Evolutionary conservation across 768 basidiomycete species (phyloP).

Genomic region (Russula olivacea): DNA sequence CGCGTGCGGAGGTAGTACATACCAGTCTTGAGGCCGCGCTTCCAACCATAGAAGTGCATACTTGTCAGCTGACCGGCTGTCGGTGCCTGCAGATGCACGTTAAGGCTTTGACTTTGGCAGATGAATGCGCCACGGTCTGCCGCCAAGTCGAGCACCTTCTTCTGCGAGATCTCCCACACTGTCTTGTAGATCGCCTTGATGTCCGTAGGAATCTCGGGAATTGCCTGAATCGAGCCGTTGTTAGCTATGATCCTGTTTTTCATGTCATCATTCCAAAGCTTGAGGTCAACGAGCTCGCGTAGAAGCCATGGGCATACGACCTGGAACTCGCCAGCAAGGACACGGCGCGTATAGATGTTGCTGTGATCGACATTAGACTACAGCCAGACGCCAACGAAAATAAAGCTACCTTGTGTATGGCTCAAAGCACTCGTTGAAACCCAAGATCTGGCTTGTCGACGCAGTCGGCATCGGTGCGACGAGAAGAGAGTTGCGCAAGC

Average conservation of each 20-base stretch:
- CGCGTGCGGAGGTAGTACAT: slow-evolving; percentile 97
- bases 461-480: slow-evolving; percentile 99
- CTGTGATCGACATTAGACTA: slow-evolving; percentile 36
- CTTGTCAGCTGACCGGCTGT: slow-evolving; percentile 88
- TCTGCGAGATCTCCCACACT: slow-evolving; percentile 99
- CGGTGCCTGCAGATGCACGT: slow-evolving; percentile 86
- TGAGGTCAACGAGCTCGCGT: slow-evolving; percentile 92
- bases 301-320: slow-evolving; percentile 98
- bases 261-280: slow-evolving; percentile 97
- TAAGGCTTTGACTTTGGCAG: slow-evolving; percentile 92
- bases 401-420: slow-evolving; percentile 82
- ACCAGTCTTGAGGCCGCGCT: slow-evolving; percentile 97
- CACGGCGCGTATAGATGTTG: slow-evolving; percentile 98
- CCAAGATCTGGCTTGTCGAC: slow-evolving; percentile 95
- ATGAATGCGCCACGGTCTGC: slow-evolving; percentile 99
- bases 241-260: slow-evolving; percentile 99
- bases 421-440: slow-evolving; percentile 98
- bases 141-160: slow-evolving; percentile 95
- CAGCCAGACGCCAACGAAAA: neutral
- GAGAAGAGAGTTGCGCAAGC: slow-evolving; percentile 85
- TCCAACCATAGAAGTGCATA: slow-evolving; percentile 99
- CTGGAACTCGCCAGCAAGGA: slow-evolving; percentile 99
- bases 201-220: slow-evolving; percentile 81
- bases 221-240: slow-evolving; percentile 83
- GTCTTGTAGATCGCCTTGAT: slow-evolving; percentile 99